phyloP scores from a whole-genome alignment of 345 rosid genomes.

The Lagerstroemia speciosa region DNA sequence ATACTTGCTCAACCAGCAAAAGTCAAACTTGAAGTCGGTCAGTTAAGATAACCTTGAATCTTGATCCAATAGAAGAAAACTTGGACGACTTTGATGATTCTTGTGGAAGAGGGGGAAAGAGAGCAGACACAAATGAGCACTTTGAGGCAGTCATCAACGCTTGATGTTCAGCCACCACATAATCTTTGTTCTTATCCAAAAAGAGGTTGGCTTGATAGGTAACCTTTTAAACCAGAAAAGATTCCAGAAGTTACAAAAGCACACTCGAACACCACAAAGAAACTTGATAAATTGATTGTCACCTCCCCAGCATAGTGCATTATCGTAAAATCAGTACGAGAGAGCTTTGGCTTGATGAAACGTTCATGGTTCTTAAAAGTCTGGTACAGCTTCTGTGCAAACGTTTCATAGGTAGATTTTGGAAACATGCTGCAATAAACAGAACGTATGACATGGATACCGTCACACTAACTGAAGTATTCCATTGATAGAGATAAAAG shows the following conservation, averaged over 20 bases:
- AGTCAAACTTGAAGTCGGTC: background rate
- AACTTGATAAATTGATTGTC: conserved; percentile 7
- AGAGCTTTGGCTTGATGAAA: conserved; percentile 86
- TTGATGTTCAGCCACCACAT: conserved; percentile 95
- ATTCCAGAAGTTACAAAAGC: background rate
- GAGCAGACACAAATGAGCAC: conserved; percentile 63
- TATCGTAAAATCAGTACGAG: conserved; percentile 80
- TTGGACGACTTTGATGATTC: conserved; percentile 88
- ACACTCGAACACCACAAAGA: background rate
- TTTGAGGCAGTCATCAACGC: conserved; percentile 68
- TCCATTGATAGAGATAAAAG: conserved; percentile 2
- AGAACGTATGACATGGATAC: conserved; percentile 3
- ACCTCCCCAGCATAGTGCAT: conserved; percentile 95
- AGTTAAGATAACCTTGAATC: conserved; percentile 53
- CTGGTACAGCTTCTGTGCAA: conserved; percentile 88
- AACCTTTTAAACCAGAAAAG: conserved; percentile 33
- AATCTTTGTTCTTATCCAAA: conserved; percentile 90
- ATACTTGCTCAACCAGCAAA: background rate
- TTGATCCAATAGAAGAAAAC: conserved; percentile 86
- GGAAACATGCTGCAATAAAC: conserved; percentile 83
- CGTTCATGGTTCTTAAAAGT: conserved; percentile 66
- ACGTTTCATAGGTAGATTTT: conserved; percentile 80
- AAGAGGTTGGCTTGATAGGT: conserved; percentile 68
- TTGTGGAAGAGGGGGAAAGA: conserved; percentile 76
- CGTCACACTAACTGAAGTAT: background rate